Evolutionary conservation across 129 eudicot species (phyloP).

Genomic region (Dittrichia graveolens): DNA sequence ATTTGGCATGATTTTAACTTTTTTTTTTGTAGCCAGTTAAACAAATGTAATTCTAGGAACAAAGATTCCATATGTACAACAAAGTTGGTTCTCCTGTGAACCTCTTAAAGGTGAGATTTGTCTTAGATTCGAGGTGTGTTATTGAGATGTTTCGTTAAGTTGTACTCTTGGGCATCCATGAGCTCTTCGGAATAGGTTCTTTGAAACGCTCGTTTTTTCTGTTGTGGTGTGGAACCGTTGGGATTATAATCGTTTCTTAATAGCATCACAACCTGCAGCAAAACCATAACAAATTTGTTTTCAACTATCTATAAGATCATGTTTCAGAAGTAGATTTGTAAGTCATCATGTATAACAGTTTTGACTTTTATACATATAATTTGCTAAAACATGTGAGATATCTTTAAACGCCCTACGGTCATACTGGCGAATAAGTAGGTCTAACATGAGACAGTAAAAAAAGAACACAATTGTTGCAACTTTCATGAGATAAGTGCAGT

Average conservation of each 20-base stretch:
- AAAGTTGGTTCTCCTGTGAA: background rate
- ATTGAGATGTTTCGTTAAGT: constrained; percentile 55
- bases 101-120: background rate
- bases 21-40: too few species aligned
- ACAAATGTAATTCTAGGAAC: too few species aligned
- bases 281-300: background rate
- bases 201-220: constrained; percentile 45
- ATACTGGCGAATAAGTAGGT: too few species aligned
- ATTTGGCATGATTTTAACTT: too few species aligned
- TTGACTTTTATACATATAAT: too few species aligned
- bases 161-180: constrained; percentile 69
- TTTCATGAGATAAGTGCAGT: too few species aligned
- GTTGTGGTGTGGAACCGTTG: constrained; percentile 37
- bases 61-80: constrained; percentile 21
- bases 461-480: too few species aligned
- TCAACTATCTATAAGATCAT: background rate
- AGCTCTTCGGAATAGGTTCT: constrained; percentile 83
- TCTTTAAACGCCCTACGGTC: too few species aligned
- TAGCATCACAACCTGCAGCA: constrained; percentile 53
- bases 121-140: constrained; percentile 31
- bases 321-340: background rate
- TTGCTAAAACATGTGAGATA: too few species aligned
- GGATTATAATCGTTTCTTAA: constrained; percentile 46
- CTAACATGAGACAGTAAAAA: too few species aligned
- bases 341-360: background rate